A percentile compares a stretch with the other conserved stretches of the same genome.
These are phyloP conservation scores for Delitschia confertaspora DNA, from an alignment of 495 filamentous ascomycete genomes.

Conservation along the genomic window DNA sequence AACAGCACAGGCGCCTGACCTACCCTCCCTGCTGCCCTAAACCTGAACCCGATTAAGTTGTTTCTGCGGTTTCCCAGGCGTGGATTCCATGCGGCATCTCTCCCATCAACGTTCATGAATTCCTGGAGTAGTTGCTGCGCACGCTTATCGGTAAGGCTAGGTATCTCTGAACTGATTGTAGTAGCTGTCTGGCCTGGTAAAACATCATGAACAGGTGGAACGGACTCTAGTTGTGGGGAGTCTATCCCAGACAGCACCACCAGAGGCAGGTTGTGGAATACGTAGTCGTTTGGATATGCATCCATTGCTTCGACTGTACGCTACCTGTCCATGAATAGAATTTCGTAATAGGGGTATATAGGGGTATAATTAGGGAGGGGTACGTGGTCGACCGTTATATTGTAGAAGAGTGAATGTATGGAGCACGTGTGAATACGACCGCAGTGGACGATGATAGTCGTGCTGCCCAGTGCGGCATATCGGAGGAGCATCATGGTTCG, in stretches of 20 bases:
- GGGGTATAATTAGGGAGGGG: not conserved
- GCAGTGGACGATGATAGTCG: not conserved
- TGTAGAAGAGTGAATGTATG: not conserved
- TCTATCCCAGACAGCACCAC: constrained; percentile 69
- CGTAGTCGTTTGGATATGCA: constrained; percentile 71
- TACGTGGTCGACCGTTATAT: not conserved
- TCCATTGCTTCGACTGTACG: constrained; percentile 51
- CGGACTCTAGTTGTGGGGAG: constrained; percentile 20
- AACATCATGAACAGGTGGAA: constrained; percentile 24
- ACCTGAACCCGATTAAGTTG: constrained; percentile 43
- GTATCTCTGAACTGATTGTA: constrained; percentile 58
- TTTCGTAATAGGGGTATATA: not conserved
- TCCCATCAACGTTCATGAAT: constrained; percentile 58
- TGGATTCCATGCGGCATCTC: constrained; percentile 50
- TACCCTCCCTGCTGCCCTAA: constrained; percentile 73
- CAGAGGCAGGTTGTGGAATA: constrained; percentile 73
- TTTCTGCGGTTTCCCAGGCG: constrained; percentile 35
- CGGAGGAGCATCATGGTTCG: not conserved
- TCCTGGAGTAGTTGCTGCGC: constrained; percentile 59
- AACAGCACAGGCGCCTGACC: constrained; percentile 34
- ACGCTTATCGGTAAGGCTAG: constrained; percentile 53
- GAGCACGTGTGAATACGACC: not conserved
- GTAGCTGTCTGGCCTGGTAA: constrained; percentile 47
- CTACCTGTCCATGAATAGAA: constrained; percentile 21
- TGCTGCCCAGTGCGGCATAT: not conserved